Evolutionary conservation across 2,329 filamentous ascomycete genomes (phyloP), one percentile per base, ranked within the genome.

Genomic region (Ilyonectria destructans): DNA sequence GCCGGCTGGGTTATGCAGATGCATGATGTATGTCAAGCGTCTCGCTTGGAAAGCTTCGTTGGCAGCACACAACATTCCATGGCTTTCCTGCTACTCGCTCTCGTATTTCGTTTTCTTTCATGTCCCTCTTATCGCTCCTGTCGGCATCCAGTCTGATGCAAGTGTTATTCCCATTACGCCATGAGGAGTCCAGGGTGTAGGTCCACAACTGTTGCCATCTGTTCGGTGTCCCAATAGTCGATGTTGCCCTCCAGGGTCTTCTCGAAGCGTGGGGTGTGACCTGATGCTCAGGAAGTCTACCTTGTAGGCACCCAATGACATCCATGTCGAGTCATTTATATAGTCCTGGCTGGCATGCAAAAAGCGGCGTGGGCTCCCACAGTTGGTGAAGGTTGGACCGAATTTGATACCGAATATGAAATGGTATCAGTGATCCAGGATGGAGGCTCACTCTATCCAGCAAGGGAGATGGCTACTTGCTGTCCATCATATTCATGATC

Each of bases 401-500:
- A 65, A 60, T 64, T 52, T 45, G 58, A 69, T 40, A 17, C 48
- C 43, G 59, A 69, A 54, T 29, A 58, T 19, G 21, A 19, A 49
- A 48, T 21, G 19, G 40, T 40, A 67, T 57, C 15, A 35, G 43
- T 43, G 17, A 43, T 61, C 31, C 56, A 51, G 21, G 37, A 60
- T 33, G 4, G 51, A 54, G 51, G 51, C 61, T 65, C 46, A 40
- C 51, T 8, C n/a, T 45, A 40, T 58, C 29, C 33, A 46, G 46
- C 43, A 51, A 33, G 31, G 21, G 40, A 12, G 56, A 43, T 75
- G 29, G 21, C 54, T 73, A 80, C 60, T 74, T 78, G 35, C 49
- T 74, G 54, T 82, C 78, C 78, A 82, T 77, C 69, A 76, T 76
- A 56, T 80, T 78, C 81, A 86, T 85, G 72, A 85, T 78, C 62